Evolutionary conservation across 2,329 filamentous ascomycete genomes (phyloP).

Genomic region (Fusarium penzigii): DNA sequence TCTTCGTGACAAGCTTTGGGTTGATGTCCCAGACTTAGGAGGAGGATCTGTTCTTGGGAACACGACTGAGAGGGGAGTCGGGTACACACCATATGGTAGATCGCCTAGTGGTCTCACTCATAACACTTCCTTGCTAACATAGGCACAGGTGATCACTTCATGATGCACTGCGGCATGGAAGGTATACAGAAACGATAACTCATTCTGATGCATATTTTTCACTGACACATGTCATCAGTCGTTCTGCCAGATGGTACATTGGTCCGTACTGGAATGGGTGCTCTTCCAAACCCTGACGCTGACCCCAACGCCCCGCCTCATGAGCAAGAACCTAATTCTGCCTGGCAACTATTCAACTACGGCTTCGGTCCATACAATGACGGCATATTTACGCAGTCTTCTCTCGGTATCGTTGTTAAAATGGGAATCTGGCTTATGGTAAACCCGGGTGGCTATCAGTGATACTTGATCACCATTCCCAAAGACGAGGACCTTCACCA

Average conservation of each 20-base stretch:
- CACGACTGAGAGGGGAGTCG: slow-evolving; percentile 17
- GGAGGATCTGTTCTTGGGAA: slow-evolving; percentile 20
- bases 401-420: slow-evolving; percentile 19
- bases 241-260: slow-evolving; percentile 14
- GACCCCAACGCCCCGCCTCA: slow-evolving; percentile 13
- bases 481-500: slow-evolving; percentile 21
- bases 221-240: background rate
- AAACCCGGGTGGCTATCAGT: slow-evolving; percentile 17
- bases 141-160: slow-evolving; percentile 13
- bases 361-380: slow-evolving; percentile 19
- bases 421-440: slow-evolving; percentile 22
- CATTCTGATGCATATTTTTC: background rate
- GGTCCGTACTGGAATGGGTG: slow-evolving; percentile 20
- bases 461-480: slow-evolving; percentile 22
- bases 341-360: slow-evolving; percentile 22
- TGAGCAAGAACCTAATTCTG: slow-evolving; percentile 15
- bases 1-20: slow-evolving; percentile 15
- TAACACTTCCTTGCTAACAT: background rate
- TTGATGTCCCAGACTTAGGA: slow-evolving; percentile 20
- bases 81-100: slow-evolving; percentile 21
- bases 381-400: slow-evolving; percentile 17
- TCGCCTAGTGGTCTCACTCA: background rate
- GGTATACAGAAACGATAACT: background rate
- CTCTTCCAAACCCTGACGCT: slow-evolving; percentile 16
- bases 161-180: slow-evolving; percentile 23